Evolutionary conservation across 495 filamentous ascomycete species (phyloP), one percentile per base, ranked within the genome.

Genomic region (Hypoxylon cercidicola): DNA sequence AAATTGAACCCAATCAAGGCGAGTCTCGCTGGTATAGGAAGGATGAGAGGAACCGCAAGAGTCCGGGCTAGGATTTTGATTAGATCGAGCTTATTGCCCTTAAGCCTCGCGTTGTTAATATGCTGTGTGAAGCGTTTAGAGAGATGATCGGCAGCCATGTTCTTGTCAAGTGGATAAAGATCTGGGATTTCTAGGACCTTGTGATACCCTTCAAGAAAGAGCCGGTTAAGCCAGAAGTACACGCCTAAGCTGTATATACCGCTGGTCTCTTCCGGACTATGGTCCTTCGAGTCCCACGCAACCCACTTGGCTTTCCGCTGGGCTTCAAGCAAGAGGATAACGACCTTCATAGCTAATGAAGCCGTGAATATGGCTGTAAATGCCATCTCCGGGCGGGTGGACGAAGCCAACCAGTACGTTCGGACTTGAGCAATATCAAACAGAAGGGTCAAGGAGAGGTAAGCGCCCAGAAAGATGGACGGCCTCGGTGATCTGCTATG

Each of bases 191-290:
- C 44, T 0, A 85, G 66, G 3, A 73, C 39, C 4, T 69, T 76
- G 3, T 53, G 66, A 66, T 78, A 85, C 0, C 85, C 85, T 12
- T 58, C 70, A 37, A 67, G 70, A 62, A 88, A 85, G 4, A 88
- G 65, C 10, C 68, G 71, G 57, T 87, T 88, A 52, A 88, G 71
- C 87, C 88, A 90, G 72, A 74, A 85, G 64, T 88, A 88, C 19
- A 87, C 76, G 0, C 71, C 73, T n/a, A 77, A 73, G 60, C 76
- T 85, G 45, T 80, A 85, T n/a, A 88, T 79, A 4, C 87, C 82
- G 48, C 78, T 82, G 0, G 79, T 86, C 11, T 82, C 82, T 60
- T 90, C 87, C 0, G 85, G 85, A n/a, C 66, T 72, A 45, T 67
- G 70, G 3, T 85, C 78, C 43, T 78, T 76, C 11, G 67, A 39